Percentiles rank a stretch among this genome's conserved stretches.
phyloP scores from a whole-genome alignment of 495 filamentous ascomycete genomes.

The Neurospora sp. region DNA sequence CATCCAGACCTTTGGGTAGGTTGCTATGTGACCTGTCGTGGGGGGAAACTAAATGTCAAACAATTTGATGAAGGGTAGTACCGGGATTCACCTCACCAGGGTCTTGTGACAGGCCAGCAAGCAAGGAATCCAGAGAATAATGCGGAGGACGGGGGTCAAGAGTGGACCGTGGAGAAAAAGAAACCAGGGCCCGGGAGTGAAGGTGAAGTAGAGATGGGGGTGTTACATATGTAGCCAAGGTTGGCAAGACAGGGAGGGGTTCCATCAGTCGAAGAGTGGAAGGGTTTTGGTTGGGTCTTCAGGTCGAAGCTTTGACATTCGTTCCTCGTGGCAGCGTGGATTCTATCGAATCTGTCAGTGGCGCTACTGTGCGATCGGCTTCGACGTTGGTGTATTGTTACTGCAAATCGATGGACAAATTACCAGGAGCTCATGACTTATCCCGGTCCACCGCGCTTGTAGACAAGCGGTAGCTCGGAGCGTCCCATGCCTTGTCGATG shows the following conservation, averaged over 20 bases:
- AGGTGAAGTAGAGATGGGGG: not conserved
- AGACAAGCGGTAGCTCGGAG: not conserved
- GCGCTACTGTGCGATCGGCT: not conserved
- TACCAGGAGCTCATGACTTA: not conserved
- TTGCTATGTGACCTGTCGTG: not conserved
- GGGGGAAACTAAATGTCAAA: not conserved
- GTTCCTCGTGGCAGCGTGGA: not conserved
- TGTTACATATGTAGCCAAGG: not conserved
- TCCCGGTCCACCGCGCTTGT: not conserved
- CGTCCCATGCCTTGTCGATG: not conserved
- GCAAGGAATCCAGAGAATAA: not conserved
- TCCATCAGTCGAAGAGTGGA: not conserved
- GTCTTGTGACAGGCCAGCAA: not conserved
- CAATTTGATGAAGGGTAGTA: not conserved
- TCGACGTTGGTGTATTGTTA: not conserved
- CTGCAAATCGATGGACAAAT: not conserved
- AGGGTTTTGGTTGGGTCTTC: not conserved
- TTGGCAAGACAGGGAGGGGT: not conserved
- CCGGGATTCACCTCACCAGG: not conserved
- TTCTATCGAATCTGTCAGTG: not conserved
- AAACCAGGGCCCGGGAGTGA: not conserved
- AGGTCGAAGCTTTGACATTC: not conserved
- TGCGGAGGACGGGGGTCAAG: not conserved
- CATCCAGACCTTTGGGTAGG: not conserved
- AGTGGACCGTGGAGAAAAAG: not conserved